Percentiles rank a stretch among this genome's conserved stretches.
phyloP scores from a whole-genome alignment of 345 rosid species.

The Kernera saxatilis region DNA sequence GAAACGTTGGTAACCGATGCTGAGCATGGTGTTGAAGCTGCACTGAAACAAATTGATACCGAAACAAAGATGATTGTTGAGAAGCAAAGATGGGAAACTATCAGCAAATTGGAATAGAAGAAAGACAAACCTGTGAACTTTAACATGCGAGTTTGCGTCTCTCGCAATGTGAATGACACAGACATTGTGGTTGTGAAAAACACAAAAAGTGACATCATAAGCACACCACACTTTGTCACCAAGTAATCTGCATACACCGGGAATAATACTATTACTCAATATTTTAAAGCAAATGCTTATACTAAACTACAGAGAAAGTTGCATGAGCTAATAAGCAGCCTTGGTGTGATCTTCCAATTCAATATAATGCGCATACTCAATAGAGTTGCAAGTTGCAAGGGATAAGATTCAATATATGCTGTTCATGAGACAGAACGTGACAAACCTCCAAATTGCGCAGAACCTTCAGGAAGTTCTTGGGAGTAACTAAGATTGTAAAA shows the following conservation, averaged over 20 bases:
- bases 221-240: constrained; percentile 97
- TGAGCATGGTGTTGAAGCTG: constrained; percentile 99
- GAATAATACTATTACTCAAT: neutral
- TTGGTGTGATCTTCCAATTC: neutral
- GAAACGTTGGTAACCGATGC: constrained; percentile 92
- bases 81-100: constrained; percentile 4
- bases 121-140: constrained; percentile 75
- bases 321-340: constrained; percentile 1
- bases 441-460: constrained; percentile 89
- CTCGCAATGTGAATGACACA: constrained; percentile 95
- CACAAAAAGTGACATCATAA: constrained; percentile 97
- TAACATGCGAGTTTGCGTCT: constrained; percentile 98
- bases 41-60: constrained; percentile 61
- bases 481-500: constrained; percentile 90
- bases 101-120: neutral
- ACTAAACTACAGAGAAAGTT: neutral
- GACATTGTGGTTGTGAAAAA: constrained; percentile 99
- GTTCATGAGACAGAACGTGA: neutral
- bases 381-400: neutral
- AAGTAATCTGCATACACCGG: constrained; percentile 68
- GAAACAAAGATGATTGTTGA: constrained; percentile 23
- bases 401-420: neutral
- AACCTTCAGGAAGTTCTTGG: constrained; percentile 72
- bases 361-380: neutral
- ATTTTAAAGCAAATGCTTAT: neutral